Percentiles rank a stretch among this genome's conserved stretches.
Evolutionary conservation across 176 grass and related monocot species (phyloP).

Genomic region (Oryza glaberrima): DNA sequence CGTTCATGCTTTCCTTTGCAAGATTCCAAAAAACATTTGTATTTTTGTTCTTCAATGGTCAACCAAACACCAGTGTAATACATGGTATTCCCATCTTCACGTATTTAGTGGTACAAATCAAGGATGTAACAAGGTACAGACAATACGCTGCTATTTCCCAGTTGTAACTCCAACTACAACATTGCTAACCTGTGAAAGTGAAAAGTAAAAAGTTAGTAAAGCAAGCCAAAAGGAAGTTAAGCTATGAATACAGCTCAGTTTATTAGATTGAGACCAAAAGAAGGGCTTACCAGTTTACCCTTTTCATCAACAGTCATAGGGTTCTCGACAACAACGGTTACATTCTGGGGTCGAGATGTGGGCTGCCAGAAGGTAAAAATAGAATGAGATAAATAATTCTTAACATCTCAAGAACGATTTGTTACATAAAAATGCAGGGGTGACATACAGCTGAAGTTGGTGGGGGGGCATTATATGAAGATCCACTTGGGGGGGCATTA

Average conservation of each 20-base stretch:
- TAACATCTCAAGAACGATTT: slow-evolving; percentile 22
- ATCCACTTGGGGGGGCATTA: slow-evolving; percentile 43
- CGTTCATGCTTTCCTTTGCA: slow-evolving; percentile 16
- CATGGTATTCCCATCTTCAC: slow-evolving; percentile 28
- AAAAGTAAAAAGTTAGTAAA: slow-evolving; percentile 3
- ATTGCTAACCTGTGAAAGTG: slow-evolving; percentile 76
- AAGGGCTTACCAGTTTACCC: slow-evolving; percentile 83
- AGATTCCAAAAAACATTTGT: slow-evolving; percentile 21
- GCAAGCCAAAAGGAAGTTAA: not conserved
- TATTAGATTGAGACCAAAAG: slow-evolving; percentile 7
- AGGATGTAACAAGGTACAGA: not conserved
- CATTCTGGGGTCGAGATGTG: slow-evolving; percentile 61
- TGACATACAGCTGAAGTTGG: slow-evolving; percentile 74
- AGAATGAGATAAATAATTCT: slow-evolving; percentile 35
- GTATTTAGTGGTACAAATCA: slow-evolving; percentile 29
- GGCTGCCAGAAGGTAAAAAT: slow-evolving; percentile 52
- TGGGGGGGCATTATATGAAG: slow-evolving; percentile 44
- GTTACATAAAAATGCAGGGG: slow-evolving; percentile 5
- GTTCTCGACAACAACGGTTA: slow-evolving; percentile 96
- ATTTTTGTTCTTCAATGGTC: slow-evolving; percentile 33
- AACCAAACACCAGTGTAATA: slow-evolving; percentile 5
- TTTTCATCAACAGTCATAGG: slow-evolving; percentile 88
- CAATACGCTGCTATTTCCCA: slow-evolving; percentile 63
- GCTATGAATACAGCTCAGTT: not conserved
- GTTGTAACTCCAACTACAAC: slow-evolving; percentile 87